Evolutionary conservation across 2,329 filamentous ascomycete species (phyloP).

Genomic region (Herpotrichia juniperi): DNA sequence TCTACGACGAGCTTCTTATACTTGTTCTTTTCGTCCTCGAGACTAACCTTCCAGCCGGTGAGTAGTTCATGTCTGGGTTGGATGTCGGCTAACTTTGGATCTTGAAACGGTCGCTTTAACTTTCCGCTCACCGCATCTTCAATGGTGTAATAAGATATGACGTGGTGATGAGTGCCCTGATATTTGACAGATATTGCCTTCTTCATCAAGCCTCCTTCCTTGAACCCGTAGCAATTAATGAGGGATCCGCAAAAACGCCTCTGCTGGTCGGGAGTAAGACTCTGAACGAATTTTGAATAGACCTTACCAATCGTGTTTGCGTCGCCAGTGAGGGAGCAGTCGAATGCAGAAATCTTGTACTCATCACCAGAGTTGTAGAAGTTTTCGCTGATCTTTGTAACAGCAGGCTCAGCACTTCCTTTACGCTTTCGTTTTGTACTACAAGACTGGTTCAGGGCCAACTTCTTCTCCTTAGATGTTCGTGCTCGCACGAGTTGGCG

Average conservation of each 20-base stretch:
- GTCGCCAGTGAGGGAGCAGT: slow-evolving; percentile 26
- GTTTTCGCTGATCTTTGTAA: slow-evolving; percentile 37
- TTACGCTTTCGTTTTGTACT: slow-evolving; percentile 46
- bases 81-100: slow-evolving; percentile 39
- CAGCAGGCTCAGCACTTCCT: slow-evolving; percentile 30
- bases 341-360: slow-evolving; percentile 36
- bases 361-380: slow-evolving; percentile 39
- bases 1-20: slow-evolving; percentile 35
- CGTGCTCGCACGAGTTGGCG: slow-evolving; percentile 66
- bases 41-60: slow-evolving; percentile 43
- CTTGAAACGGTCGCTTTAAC: slow-evolving; percentile 40
- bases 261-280: slow-evolving; percentile 55
- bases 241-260: slow-evolving; percentile 77
- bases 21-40: slow-evolving; percentile 44
- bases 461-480: slow-evolving; percentile 45
- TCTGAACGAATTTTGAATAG: slow-evolving; percentile 45
- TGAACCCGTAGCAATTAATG: slow-evolving; percentile 87
- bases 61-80: slow-evolving; percentile 41
- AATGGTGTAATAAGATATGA: slow-evolving; percentile 88
- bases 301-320: slow-evolving; percentile 41
- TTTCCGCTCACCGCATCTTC: slow-evolving; percentile 67
- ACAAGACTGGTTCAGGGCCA: slow-evolving; percentile 42
- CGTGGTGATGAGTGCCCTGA: slow-evolving; percentile 76
- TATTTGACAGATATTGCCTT: slow-evolving; percentile 87
- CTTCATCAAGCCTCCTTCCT: slow-evolving; percentile 81